Percentiles rank a stretch among this genome's conserved stretches.
phyloP scores from a whole-genome alignment of 2,329 filamentous ascomycete genomes.

The Gaeumannomyces sp. region DNA sequence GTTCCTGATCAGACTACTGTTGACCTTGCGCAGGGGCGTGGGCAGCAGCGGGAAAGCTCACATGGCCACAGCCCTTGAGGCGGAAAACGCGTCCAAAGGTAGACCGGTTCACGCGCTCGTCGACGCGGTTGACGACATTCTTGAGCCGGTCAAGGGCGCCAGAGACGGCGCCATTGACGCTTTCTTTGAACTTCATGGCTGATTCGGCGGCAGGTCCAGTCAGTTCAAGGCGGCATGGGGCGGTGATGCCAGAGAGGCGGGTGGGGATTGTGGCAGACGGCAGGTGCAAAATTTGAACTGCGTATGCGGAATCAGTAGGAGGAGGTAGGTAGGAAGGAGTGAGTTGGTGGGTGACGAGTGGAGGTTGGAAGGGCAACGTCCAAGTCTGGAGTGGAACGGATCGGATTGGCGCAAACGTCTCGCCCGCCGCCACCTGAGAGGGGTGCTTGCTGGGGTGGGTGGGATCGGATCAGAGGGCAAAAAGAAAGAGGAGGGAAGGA shows the following conservation, averaged over 20 bases:
- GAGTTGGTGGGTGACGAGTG: not conserved
- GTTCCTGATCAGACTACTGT: too few relatives aligned
- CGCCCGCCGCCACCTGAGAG: not conserved
- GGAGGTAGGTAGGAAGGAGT: not conserved
- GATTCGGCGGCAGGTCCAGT: not conserved
- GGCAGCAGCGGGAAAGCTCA: constrained; percentile 29
- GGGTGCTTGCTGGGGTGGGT: not conserved
- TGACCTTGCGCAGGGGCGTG: not conserved
- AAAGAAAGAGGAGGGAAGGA: not conserved
- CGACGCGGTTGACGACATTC: not conserved
- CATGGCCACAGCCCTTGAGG: constrained; percentile 63
- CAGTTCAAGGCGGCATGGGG: not conserved
- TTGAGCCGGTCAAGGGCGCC: constrained; percentile 2
- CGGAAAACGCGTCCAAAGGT: constrained; percentile 56
- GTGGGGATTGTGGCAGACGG: not conserved
- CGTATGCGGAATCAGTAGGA: not conserved
- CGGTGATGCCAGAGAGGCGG: not conserved
- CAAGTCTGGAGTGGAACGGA: not conserved
- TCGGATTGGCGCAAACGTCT: not conserved
- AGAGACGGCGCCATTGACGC: not conserved
- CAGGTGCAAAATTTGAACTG: not conserved
- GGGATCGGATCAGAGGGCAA: not conserved
- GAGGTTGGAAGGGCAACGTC: not conserved
- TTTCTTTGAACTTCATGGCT: not conserved
- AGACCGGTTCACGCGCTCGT: constrained; percentile 27